Base-by-base conservation (phyloP, 257 asterid genomes). In the Rehmannia glutinosa region DNA sequence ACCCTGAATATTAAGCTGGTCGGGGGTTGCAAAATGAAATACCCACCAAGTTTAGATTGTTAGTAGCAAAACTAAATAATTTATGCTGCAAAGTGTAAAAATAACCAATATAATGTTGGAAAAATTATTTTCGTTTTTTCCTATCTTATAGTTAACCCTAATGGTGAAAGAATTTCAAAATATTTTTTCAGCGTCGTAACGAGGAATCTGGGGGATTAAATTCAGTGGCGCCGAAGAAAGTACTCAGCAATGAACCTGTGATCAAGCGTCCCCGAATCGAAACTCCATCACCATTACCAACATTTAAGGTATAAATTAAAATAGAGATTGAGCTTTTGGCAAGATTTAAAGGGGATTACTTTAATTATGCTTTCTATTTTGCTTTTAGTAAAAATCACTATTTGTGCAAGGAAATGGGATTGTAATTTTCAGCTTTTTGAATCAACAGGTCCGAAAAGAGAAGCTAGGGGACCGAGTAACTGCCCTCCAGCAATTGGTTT, bases 401-500 rank as follows among this genome's bases (percentile, higher is more conserved):
- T 69, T 38, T 35, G 54, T 53, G 61, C 70, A 66, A 77, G 69
- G 73, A 63, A 81, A 74, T 69, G 75, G 77, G 8, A 32, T 8
- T 5, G 38, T 71, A 77, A 55, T 28, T 70, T 71, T 66, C 39
- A 56, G 63, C 65, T 65, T 75, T 21, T 21, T 12, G 0, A 6
- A 6, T 38, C 6, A 53, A 73, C 89, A 92, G 98, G 98, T 92
- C 33, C 79, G 98, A 21, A 92, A 92, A 78, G 98, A 89, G 86
- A 92, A 92, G 60, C 57, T 92, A 49, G 98, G 98, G 87, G 97
- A 92, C 84, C 84, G 98, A 73, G 72, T 92, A 70, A 92, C 98
- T 71, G 98, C 98, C 55, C 90, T 92, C 73, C 98, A 89, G 83
- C 97, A 92, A 77, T 69, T 92, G 82, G 98, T 92, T 78, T 87